Base-by-base conservation (phyloP, 306 rosid genomes). In the Acacia acuminata region DNA sequence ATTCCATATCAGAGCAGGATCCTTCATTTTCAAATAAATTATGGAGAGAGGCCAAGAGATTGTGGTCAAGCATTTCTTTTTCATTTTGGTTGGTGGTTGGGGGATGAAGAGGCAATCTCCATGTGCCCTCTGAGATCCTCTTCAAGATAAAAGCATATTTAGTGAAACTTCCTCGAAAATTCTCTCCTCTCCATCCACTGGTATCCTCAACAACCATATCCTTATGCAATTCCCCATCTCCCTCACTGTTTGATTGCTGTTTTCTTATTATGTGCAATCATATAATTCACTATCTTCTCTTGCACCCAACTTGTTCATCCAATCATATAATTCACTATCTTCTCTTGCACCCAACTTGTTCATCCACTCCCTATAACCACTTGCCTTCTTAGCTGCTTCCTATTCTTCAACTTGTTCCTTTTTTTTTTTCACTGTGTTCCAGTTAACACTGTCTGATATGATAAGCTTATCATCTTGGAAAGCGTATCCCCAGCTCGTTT, bases 81-180 rank as follows among this genome's bases (percentile, higher is more conserved):
- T 48, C 50, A 68, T 77, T 73, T 7, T 79, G 53, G 89, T 70
- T 58, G 82, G 79, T 84, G 87, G 94, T 89, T 87, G 85, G 89
- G 82, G n/a, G 75, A 84, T 78, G 88, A 84, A 87, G 92, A 76
- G 91, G 90, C 97, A 87, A 85, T 76, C 85, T 88, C 93, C 97
- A 93, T 85, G 97, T 89, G 94, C 80, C 71, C 71, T 72, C 58
- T 75, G 75, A 72, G 71, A 77, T 80, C 76, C 27, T 77, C 75
- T 78, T 68, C 19, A 56, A 47, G 72, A 63, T 70, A 64, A 70
- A 70, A 43, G 65, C 20, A 22, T 79, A 43, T 50, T 27, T 50
- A 36, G 79, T 71, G 90, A 88, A 88, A 77, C 87, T 88, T 88
- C 90, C 87, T 16, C 51, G 87, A 85, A 81, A 85, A 65, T 10